Evolutionary conservation across 202 grass and related monocot genomes (phyloP).

Genomic region (Thinopyrum obtusiflorum): DNA sequence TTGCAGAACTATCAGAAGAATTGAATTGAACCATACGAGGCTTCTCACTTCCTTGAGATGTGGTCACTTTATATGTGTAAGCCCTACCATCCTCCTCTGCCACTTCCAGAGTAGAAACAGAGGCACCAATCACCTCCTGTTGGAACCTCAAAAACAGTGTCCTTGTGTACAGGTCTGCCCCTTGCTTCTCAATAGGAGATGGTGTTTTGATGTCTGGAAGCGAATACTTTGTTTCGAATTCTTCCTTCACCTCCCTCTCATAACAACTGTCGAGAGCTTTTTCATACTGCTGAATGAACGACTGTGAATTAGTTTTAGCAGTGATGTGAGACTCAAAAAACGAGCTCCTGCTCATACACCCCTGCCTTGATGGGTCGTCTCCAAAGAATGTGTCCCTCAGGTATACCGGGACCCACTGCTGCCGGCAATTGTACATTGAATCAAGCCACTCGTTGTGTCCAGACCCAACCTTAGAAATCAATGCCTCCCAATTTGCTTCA

Average conservation of each 20-base stretch:
- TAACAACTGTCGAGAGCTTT: slow-evolving; percentile 54
- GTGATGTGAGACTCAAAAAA: slow-evolving; percentile 53
- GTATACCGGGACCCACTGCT: slow-evolving; percentile 78
- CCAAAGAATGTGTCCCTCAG: slow-evolving; percentile 83
- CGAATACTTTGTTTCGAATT: slow-evolving; percentile 59
- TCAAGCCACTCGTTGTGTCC: slow-evolving; percentile 63
- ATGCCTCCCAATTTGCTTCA: slow-evolving; percentile 65
- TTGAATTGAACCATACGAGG: slow-evolving; percentile 37
- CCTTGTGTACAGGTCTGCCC: slow-evolving; percentile 51
- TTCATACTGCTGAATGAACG: slow-evolving; percentile 65
- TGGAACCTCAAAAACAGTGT: slow-evolving; percentile 63
- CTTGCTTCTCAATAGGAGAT: slow-evolving; percentile 67
- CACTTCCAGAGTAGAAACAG: slow-evolving; percentile 35
- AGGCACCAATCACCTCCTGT: slow-evolving; percentile 53
- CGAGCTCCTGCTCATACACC: slow-evolving; percentile 64
- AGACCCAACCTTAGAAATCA: slow-evolving; percentile 62
- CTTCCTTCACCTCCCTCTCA: slow-evolving; percentile 64
- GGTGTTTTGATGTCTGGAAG: slow-evolving; percentile 58
- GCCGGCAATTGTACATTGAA: slow-evolving; percentile 68
- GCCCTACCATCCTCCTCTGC: slow-evolving; percentile 33
- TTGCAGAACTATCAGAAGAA: slow-evolving; percentile 33
- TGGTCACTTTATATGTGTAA: slow-evolving; percentile 45
- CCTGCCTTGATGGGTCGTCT: slow-evolving; percentile 56
- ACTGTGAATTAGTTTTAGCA: slow-evolving; percentile 41
- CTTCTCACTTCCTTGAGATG: slow-evolving; percentile 45